Conservation (phyloP, 306 rosid species). For the Cucumis hystrix region DNA sequence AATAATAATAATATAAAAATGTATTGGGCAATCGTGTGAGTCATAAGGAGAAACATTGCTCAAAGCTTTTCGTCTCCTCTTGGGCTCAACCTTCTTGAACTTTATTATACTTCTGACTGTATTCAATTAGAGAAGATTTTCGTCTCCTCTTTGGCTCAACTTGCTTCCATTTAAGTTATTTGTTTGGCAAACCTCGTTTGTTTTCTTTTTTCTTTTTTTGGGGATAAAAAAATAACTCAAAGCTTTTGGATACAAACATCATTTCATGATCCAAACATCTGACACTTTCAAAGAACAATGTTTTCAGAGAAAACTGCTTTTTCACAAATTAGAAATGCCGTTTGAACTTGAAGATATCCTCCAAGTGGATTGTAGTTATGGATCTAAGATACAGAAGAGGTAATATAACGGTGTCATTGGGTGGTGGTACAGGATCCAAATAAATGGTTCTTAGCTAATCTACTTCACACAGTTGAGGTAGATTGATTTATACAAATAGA, state of each 20-base stretch:
- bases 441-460: neutral
- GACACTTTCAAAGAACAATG: neutral
- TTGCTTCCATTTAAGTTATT: neutral
- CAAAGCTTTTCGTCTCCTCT: neutral
- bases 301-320: neutral
- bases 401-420: neutral
- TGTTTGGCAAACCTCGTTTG: neutral
- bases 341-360: neutral
- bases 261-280: neutral
- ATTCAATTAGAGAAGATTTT: neutral
- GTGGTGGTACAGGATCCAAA: neutral
- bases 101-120: neutral
- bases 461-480: neutral
- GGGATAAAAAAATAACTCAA: neutral
- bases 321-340: neutral
- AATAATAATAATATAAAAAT: neutral
- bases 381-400: neutral
- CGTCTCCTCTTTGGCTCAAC: too few relatives aligned
- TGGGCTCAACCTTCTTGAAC: neutral
- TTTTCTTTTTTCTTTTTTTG: neutral
- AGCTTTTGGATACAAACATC: neutral
- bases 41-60: neutral
- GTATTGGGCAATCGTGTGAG: neutral
- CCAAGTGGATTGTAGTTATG: neutral
- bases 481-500: neutral